Conservation (phyloP, 495 filamentous ascomycete species). For the Tuber calosporum region DNA sequence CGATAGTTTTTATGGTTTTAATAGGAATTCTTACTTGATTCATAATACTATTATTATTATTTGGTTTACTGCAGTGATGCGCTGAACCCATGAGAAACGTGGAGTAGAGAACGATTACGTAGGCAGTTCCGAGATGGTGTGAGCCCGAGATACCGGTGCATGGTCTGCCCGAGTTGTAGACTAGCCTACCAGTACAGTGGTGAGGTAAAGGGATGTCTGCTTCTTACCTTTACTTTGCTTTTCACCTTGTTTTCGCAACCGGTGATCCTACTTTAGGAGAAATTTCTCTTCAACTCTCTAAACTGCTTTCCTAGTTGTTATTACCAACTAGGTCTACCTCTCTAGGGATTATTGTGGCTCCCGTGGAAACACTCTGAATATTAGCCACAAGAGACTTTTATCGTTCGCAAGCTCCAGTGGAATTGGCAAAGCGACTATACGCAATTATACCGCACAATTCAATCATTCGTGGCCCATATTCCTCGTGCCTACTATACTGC, state of each 20-base stretch:
- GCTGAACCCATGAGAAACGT: background rate
- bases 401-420: background rate
- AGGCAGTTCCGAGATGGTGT: background rate
- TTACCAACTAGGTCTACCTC: background rate
- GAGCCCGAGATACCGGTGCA: background rate
- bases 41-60: background rate
- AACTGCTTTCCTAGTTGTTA: background rate
- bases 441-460: background rate
- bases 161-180: too few relatives aligned
- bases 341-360: background rate
- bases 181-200: too few relatives aligned
- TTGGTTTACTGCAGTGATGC: background rate
- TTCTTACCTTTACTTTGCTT: background rate
- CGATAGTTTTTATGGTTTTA: background rate
- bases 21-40: slow-evolving; percentile 1
- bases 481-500: background rate
- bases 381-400: background rate
- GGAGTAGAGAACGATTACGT: background rate
- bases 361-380: background rate
- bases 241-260: background rate
- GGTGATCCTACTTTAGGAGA: background rate
- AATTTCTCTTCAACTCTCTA: background rate
- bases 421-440: background rate
- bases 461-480: background rate
- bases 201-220: background rate